Conservation (phyloP, 495 filamentous ascomycete species). For the Ramalina intermedia region DNA sequence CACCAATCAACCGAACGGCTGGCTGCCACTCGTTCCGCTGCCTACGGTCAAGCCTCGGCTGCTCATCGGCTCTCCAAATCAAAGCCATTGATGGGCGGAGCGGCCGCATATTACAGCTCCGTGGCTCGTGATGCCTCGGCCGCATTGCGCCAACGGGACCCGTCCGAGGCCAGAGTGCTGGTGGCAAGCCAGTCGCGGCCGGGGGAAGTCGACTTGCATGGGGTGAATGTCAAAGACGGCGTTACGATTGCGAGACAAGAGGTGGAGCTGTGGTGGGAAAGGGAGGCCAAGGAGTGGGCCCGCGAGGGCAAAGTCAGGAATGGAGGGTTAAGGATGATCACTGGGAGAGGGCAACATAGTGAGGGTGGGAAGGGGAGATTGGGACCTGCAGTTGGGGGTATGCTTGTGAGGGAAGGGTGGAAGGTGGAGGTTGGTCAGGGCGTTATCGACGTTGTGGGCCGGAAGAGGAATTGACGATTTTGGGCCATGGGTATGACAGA, state of each 20-base stretch:
- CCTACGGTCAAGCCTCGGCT: slow-evolving; percentile 43
- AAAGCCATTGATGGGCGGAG: slow-evolving; percentile 49
- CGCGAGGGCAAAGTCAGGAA: slow-evolving; percentile 19
- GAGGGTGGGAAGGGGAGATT: slow-evolving; percentile 59
- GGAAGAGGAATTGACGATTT: slow-evolving; percentile 1
- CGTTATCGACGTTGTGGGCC: slow-evolving; percentile 47
- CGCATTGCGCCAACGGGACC: slow-evolving; percentile 18
- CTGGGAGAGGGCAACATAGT: slow-evolving; percentile 66
- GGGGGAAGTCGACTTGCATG: slow-evolving; percentile 63
- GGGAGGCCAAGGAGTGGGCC: slow-evolving; percentile 35
- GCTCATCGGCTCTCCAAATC: slow-evolving; percentile 51
- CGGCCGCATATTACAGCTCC: slow-evolving; percentile 49
- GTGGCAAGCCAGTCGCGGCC: slow-evolving; percentile 45
- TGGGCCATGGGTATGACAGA: background rate
- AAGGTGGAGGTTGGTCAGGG: slow-evolving; percentile 56
- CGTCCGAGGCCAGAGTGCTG: slow-evolving; percentile 36
- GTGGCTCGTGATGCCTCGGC: slow-evolving; percentile 38
- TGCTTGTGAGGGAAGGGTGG: slow-evolving; percentile 70
- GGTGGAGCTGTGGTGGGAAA: slow-evolving; percentile 68
- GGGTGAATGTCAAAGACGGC: slow-evolving; percentile 65
- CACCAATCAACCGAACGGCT: slow-evolving; percentile 11
- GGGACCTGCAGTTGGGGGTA: slow-evolving; percentile 65
- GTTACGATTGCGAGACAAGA: slow-evolving; percentile 55
- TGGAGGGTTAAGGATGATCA: slow-evolving; percentile 54
- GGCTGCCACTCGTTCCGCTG: slow-evolving; percentile 28